Percentiles rank a stretch among this genome's conserved stretches.
These are phyloP conservation scores for Vararia minispora DNA, from an alignment of 768 basidiomycete species.

Conservation along the genomic window DNA sequence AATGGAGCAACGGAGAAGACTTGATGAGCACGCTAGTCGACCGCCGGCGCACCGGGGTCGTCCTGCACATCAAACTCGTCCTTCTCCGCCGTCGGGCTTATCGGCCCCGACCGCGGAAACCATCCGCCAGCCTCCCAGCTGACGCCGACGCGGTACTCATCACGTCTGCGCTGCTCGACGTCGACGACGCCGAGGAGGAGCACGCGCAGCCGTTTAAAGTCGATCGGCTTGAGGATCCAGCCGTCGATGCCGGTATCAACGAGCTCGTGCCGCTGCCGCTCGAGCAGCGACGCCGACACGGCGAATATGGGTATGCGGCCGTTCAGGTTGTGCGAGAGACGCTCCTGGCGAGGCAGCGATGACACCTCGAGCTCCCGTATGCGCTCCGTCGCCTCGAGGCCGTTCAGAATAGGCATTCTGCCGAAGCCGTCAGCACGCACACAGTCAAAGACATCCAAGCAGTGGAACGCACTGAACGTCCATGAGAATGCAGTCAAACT, in stretches of 20 bases:
- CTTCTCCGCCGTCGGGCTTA: no score
- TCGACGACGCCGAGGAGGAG: conserved; percentile 54
- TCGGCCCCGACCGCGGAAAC: conserved; percentile 22
- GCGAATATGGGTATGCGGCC: conserved; percentile 72
- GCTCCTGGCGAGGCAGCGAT: conserved; percentile 11
- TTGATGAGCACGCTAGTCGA: no score
- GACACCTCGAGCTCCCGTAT: conserved; percentile 52
- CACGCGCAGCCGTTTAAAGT: conserved; percentile 52
- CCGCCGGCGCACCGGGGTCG: no score
- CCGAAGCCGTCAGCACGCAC: background rate
- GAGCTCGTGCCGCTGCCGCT: conserved; percentile 45
- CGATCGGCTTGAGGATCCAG: conserved; percentile 78
- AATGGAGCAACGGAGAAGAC: no score
- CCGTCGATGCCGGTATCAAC: conserved; percentile 55
- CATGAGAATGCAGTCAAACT: conserved; percentile 72
- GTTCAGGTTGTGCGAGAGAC: conserved; percentile 39
- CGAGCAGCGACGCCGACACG: conserved; percentile 63
- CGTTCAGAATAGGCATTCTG: conserved; percentile 76
- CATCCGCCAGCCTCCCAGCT: conserved; percentile 60
- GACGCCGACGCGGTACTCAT: conserved; percentile 40
- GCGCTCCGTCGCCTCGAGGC: conserved; percentile 53
- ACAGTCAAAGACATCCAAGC: background rate
- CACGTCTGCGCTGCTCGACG: conserved; percentile 32
- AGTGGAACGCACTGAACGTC: conserved; percentile 63
- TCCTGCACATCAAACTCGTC: no score